Evolutionary conservation across 176 grass and related monocot genomes (phyloP).

Genomic region (Echinochloa phyllopogon): DNA sequence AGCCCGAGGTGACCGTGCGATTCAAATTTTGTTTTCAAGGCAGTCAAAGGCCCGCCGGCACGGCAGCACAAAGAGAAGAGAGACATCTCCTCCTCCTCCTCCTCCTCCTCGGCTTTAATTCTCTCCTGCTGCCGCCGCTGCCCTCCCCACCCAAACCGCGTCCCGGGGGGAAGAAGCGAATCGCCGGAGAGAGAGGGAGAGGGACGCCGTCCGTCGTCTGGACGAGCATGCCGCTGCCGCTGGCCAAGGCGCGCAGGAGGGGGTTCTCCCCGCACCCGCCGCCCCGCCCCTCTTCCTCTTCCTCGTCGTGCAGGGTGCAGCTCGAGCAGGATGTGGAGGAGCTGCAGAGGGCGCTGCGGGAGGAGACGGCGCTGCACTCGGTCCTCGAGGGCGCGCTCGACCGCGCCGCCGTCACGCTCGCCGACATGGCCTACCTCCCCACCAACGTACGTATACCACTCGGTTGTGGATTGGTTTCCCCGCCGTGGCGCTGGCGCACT

Average conservation of each 20-base stretch:
- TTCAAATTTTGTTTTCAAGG: slow-evolving; percentile 46
- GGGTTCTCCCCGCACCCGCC: slow-evolving; percentile 33
- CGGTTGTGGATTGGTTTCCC: neutral
- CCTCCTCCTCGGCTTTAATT: neutral
- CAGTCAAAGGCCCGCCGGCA: neutral
- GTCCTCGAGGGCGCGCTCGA: slow-evolving; percentile 82
- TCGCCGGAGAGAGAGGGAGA: neutral
- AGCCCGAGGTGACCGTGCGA: neutral
- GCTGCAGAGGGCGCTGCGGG: slow-evolving; percentile 69
- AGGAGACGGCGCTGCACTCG: slow-evolving; percentile 77
- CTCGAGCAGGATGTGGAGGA: slow-evolving; percentile 78
- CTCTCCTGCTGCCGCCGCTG: slow-evolving; percentile 3
- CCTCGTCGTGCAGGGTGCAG: slow-evolving; percentile 54
- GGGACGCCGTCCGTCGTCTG: neutral
- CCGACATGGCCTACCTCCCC: slow-evolving; percentile 82
- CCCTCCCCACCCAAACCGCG: neutral
- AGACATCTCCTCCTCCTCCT: neutral
- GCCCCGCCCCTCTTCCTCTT: neutral
- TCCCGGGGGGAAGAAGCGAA: neutral
- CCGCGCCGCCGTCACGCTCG: slow-evolving; percentile 76
- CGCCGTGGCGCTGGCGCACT: neutral
- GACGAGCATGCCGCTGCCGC: slow-evolving; percentile 49
- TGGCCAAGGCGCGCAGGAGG: slow-evolving; percentile 43
- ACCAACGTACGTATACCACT: slow-evolving; percentile 50
- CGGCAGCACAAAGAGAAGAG: no score